These are phyloP conservation scores for Aspergillus intermedius DNA, from an alignment of 2,329 filamentous ascomycete genomes.

Conservation along the genomic window DNA sequence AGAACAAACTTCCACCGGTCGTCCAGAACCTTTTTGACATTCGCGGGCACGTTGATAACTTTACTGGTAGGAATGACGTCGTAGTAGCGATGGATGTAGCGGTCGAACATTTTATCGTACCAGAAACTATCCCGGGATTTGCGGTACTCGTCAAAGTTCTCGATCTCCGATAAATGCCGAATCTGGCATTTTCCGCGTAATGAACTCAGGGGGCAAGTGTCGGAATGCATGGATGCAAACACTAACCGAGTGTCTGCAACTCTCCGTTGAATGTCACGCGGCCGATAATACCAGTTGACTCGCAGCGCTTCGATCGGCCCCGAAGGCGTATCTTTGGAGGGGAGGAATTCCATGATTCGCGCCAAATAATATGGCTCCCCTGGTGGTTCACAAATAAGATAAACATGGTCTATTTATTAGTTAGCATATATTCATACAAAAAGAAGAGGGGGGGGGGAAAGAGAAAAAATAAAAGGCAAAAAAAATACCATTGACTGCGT, in stretches of 20 bases:
- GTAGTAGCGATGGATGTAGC: conserved; percentile 97
- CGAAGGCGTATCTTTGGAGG: conserved; percentile 65
- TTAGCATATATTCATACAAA: conserved; percentile 6
- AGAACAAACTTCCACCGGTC: conserved; percentile 95
- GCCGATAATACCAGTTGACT: conserved; percentile 97
- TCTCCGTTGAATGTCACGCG: conserved; percentile 90
- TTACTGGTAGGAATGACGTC: conserved; percentile 86
- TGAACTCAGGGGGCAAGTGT: conserved; percentile 85
- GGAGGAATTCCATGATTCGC: conserved; percentile 96
- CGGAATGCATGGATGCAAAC: conserved; percentile 97
- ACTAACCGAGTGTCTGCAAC: conserved; percentile 84
- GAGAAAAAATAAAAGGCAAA: conserved; percentile 5
- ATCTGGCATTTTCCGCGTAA: conserved; percentile 91
- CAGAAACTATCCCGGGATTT: conserved; percentile 84
- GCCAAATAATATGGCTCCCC: conserved; percentile 97
- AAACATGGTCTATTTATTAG: conserved; percentile 61
- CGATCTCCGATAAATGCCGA: conserved; percentile 78
- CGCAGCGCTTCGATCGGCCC: conserved; percentile 77
- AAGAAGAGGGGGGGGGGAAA: conserved; percentile 3
- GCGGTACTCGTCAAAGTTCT: conserved; percentile 74
- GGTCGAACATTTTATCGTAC: conserved; percentile 96
- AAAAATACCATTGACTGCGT: conserved; percentile 69
- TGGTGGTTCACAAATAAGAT: conserved; percentile 93
- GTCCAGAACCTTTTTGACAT: conserved; percentile 91
- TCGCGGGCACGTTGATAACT: conserved; percentile 92